Conservation (phyloP, 441 rosid species). For the Pelargonium myrrhifolium region DNA sequence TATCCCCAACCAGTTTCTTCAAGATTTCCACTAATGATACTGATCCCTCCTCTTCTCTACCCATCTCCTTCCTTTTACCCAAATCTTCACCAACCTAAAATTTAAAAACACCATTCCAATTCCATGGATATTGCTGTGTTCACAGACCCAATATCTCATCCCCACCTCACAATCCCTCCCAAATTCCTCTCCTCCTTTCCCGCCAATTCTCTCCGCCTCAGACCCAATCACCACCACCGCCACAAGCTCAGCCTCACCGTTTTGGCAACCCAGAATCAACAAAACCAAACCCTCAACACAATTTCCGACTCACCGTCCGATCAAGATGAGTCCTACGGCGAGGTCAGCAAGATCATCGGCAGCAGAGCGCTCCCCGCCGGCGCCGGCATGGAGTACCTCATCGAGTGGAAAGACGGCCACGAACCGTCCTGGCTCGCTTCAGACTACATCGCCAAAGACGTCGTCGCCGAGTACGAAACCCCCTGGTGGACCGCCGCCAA, state of each 20-base stretch:
- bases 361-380: slow-evolving; percentile 45
- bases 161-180: slow-evolving; percentile 31
- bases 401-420: slow-evolving; percentile 88
- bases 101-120: neutral
- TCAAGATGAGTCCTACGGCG: slow-evolving; percentile 64
- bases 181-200: slow-evolving; percentile 7
- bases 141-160: slow-evolving; percentile 32
- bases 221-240: slow-evolving; percentile 7
- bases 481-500: slow-evolving; percentile 95
- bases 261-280: slow-evolving; percentile 40
- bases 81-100: neutral
- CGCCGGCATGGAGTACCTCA: slow-evolving; percentile 63
- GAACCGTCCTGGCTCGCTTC: slow-evolving; percentile 75
- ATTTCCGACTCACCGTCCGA: slow-evolving; percentile 25
- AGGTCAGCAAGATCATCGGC: slow-evolving; percentile 69
- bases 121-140: slow-evolving; percentile 39
- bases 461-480: slow-evolving; percentile 74
- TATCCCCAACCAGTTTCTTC: neutral
- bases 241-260: slow-evolving; percentile 19
- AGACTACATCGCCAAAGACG: slow-evolving; percentile 66
- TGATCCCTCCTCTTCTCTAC: neutral
- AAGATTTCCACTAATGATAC: neutral
- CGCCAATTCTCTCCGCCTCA: slow-evolving; percentile 17
- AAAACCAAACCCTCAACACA: slow-evolving; percentile 7
- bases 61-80: neutral